Percentiles rank a stretch among this genome's conserved stretches.
phyloP scores from a whole-genome alignment of 1,284 basidiomycete genomes.

The Sporisorium exsertum region DNA sequence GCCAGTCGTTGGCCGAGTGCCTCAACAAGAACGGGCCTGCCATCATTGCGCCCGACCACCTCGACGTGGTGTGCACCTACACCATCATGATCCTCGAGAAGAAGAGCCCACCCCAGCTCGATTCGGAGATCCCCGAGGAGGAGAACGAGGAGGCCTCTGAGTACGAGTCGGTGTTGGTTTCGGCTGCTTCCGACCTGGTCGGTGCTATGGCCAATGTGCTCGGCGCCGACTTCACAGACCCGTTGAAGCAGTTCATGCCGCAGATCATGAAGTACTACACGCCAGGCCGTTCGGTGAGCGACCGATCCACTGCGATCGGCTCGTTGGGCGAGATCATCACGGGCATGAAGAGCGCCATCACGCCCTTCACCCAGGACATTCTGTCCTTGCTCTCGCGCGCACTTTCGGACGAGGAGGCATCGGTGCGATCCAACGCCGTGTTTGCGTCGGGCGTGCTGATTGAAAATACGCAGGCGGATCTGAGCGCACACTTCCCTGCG shows the following conservation, averaged over 20 bases:
- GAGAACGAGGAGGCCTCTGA: conserved; percentile 81
- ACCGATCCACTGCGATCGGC: conserved; percentile 92
- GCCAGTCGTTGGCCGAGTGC: conserved; percentile 87
- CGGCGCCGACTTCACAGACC: conserved; percentile 84
- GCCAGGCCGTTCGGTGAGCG: conserved; percentile 85
- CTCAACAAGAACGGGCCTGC: conserved; percentile 90
- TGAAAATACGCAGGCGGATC: conserved; percentile 85
- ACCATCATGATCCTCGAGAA: conserved; percentile 78
- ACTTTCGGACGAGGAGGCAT: conserved; percentile 84
- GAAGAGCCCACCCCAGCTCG: conserved; percentile 82
- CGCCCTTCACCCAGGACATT: conserved; percentile 80
- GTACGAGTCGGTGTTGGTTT: conserved; percentile 95
- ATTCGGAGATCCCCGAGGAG: conserved; percentile 89
- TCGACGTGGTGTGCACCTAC: conserved; percentile 73
- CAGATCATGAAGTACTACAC: conserved; percentile 91
- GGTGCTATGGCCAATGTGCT: conserved; percentile 87
- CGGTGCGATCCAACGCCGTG: conserved; percentile 95
- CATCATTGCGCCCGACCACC: conserved; percentile 73
- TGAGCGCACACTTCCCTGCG: conserved; percentile 83
- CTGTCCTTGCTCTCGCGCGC: conserved; percentile 72
- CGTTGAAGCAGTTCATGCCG: conserved; percentile 87
- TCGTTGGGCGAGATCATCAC: conserved; percentile 94
- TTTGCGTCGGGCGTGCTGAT: conserved; percentile 93
- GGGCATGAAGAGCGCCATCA: conserved; percentile 88
- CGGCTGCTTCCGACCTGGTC: conserved; percentile 93